Evolutionary conservation across 306 rosid genomes (phyloP).

Genomic region (Cicer judaicum): DNA sequence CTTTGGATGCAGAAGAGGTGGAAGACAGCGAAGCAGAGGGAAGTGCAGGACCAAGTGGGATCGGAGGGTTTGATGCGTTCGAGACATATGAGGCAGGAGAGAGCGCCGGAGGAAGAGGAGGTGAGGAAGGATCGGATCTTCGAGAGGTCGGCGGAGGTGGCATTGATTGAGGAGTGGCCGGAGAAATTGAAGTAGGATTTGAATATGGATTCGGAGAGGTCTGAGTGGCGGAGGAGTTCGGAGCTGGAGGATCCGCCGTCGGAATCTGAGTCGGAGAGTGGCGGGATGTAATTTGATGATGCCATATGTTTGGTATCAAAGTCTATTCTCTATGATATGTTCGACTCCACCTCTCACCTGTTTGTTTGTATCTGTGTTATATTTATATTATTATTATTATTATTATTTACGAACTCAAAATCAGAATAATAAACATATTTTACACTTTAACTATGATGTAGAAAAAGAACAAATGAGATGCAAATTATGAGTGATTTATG

Average conservation of each 20-base stretch:
- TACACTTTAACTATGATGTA: too few relatives aligned
- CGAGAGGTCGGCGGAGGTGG: constrained; percentile 67
- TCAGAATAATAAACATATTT: too few relatives aligned
- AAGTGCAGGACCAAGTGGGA: constrained; percentile 91
- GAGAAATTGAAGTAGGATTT: constrained; percentile 75
- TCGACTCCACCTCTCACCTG: neutral
- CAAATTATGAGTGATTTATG: too few relatives aligned
- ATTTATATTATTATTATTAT: neutral
- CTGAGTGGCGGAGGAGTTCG: constrained; percentile 62
- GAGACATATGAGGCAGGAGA: constrained; percentile 89
- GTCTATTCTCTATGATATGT: neutral
- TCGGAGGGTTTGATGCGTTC: constrained; percentile 83
- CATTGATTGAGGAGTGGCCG: constrained; percentile 60
- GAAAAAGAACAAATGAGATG: too few relatives aligned
- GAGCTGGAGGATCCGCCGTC: constrained; percentile 55
- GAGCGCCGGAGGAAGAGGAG: constrained; percentile 93
- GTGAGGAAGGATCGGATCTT: constrained; percentile 93
- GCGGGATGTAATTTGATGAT: constrained; percentile 5
- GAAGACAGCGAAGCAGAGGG: constrained; percentile 89
- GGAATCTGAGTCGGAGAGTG: constrained; percentile 62
- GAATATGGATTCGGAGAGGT: constrained; percentile 80
- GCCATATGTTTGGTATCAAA: constrained; percentile 12
- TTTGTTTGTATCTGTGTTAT: neutral
- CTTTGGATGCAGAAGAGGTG: constrained; percentile 90
- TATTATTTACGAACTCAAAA: neutral